Conservation (phyloP, 2,329 filamentous ascomycete species). For the Penicillium palitans region DNA sequence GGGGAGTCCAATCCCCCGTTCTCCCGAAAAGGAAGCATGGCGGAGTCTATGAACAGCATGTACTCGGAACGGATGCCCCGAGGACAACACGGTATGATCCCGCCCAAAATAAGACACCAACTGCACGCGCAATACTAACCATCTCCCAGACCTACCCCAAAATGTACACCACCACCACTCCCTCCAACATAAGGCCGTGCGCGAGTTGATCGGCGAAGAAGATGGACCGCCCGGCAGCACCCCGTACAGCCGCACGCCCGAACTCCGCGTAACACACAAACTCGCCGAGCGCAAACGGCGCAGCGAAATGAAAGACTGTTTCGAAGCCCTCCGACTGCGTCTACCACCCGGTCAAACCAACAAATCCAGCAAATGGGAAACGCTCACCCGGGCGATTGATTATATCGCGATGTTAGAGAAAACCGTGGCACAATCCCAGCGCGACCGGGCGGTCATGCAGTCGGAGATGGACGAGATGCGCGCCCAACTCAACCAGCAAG, state of each 20-base stretch:
- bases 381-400: slow-evolving; percentile 50
- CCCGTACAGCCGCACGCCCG: slow-evolving; percentile 52
- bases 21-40: slow-evolving; percentile 49
- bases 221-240: slow-evolving; percentile 45
- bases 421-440: slow-evolving; percentile 38
- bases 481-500: slow-evolving; percentile 40
- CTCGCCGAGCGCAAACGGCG: slow-evolving; percentile 53
- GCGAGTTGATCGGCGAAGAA: slow-evolving; percentile 48
- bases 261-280: slow-evolving; percentile 52
- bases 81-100: slow-evolving; percentile 48
- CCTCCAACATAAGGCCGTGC: slow-evolving; percentile 51
- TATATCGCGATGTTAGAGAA: slow-evolving; percentile 50
- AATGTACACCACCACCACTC: slow-evolving; percentile 51
- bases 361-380: slow-evolving; percentile 56
- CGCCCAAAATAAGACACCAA: neutral
- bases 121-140: slow-evolving; percentile 7
- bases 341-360: slow-evolving; percentile 50
- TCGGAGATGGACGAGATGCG: slow-evolving; percentile 42
- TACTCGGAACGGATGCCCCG: slow-evolving; percentile 50
- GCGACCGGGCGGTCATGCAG: slow-evolving; percentile 41
- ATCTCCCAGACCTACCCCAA: slow-evolving; percentile 45
- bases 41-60: slow-evolving; percentile 51
- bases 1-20: slow-evolving; percentile 39
- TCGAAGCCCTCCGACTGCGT: slow-evolving; percentile 47
- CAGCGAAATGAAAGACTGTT: slow-evolving; percentile 55